Conservation (phyloP, 2,329 filamentous ascomycete species). For the Colletotrichum ledebouriae region DNA sequence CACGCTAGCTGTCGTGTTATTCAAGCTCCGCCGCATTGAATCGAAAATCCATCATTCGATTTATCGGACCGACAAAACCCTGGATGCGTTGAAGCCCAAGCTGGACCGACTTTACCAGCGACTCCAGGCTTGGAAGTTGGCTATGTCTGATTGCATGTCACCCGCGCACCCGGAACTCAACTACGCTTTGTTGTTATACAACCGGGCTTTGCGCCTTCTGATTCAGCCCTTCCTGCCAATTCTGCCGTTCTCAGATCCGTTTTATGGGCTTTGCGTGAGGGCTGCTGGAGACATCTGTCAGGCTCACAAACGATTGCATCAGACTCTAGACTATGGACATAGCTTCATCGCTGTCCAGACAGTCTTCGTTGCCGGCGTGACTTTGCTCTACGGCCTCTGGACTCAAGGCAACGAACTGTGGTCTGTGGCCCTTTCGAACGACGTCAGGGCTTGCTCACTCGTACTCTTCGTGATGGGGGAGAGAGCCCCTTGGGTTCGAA, state of each 20-base stretch:
- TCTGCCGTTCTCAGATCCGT: constrained; percentile 59
- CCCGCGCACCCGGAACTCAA: constrained; percentile 62
- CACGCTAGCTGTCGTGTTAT: constrained; percentile 56
- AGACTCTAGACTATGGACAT: constrained; percentile 56
- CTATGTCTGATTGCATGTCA: constrained; percentile 66
- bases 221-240: constrained; percentile 64
- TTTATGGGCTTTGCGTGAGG: constrained; percentile 58
- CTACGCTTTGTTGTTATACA: constrained; percentile 63
- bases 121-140: constrained; percentile 66
- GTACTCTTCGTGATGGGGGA: constrained; percentile 65
- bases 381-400: constrained; percentile 55
- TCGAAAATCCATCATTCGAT: constrained; percentile 65
- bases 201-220: constrained; percentile 62
- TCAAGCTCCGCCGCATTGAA: constrained; percentile 61
- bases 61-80: constrained; percentile 62
- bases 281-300: constrained; percentile 58
- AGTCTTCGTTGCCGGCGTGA: constrained; percentile 58
- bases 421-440: constrained; percentile 62
- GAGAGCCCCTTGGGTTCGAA: constrained; percentile 60
- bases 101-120: constrained; percentile 60
- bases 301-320: constrained; percentile 57
- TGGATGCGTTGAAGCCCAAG: constrained; percentile 59
- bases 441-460: constrained; percentile 62
- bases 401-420: constrained; percentile 60
- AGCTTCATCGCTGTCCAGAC: constrained; percentile 59